Base-by-base conservation (phyloP, 192 early-diverging fungal species). In the Coemansia sp. region DNA sequence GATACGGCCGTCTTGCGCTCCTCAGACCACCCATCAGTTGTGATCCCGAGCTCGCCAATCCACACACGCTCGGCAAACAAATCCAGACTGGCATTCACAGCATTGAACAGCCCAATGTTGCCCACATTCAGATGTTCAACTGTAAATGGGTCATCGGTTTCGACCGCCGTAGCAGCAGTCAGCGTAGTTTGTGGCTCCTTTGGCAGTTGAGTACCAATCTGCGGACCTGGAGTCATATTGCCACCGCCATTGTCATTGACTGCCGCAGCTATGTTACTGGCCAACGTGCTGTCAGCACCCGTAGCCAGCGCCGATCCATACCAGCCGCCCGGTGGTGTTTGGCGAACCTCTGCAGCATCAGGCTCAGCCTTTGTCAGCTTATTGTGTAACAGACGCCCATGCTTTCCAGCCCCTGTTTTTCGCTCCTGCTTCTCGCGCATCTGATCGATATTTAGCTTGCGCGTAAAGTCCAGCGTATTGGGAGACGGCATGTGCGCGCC, bases 61-160 rank as follows among this genome's bases (percentile, higher is more conserved):
- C 89, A 92, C 24, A 88, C 75, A n/a, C 83, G 84, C 57, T 89
- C 77, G 22, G 79, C 63, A 54, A 90, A 66, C 49, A 82, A 72
- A 1, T 83, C 68, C 21, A 81, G 66, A 57, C 85, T 87, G 24
- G 91, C 85, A 15, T 90, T 89, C 56, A 97, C 85, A 0, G 94
- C 92, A 65, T 97, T 97, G 56, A 94, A 90, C 50, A 97, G 84
- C n/a, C 95, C 94, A 84, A 94, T 93, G 78, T 97, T 97, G 39
- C 95, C 95, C 10, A 88, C 70, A 17, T 73, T 89, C 23, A 88
- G 86, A 25, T 87, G 84, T 60, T 93, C 92, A n/a, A 94, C 78
- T 7, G 79, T 75, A 85, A 88, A 89, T 10, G 70, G 73, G 55
- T 80, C 82, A 10, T 57, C 66, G 10, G 80, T 73, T 10, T 69